Evolutionary conservation across 2,329 filamentous ascomycete genomes (phyloP), one percentile per base, ranked within the genome.

Genomic region (Sarocladiaceae sp.): DNA sequence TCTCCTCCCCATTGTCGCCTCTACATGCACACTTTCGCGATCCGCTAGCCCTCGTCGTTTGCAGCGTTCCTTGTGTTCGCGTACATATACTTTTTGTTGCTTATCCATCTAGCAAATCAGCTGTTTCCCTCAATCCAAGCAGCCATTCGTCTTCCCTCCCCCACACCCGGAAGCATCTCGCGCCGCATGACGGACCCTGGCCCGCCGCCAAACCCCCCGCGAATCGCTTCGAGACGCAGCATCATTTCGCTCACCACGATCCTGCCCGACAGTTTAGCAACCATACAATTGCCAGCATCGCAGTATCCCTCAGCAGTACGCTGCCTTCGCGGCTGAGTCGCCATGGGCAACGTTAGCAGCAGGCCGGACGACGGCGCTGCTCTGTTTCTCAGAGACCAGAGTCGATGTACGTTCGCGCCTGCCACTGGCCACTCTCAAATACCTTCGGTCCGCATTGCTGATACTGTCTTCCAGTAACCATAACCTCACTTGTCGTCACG

Each of bases 261-360:
- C 53, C 51, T 40, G 55, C 53, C 49, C 57, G 26, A 48, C n/a
- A 53, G 52, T 52, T 53, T 57, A 54, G 51, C 26, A n/a, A n/a
- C n/a, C n/a, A n/a, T n/a, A n/a, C n/a, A 18, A 26, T 20, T 25
- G n/a, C n/a, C 54, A 51, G 54, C 51, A 53, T 55, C 54, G 50
- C 7, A 23, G 11, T 5, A 18, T 36, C 18, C 40, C 28, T 36
- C 20, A 42, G 23, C 40, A 25, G 20, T 25, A 33, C 31, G 29
- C 29, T 28, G 25, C 47, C 20, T 22, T 18, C 25, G 47, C 33
- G 26, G 29, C 47, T 50, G 15, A 18, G 18, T 69, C 73, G 80
- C 72, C 69, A 99, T 99, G 94, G 94, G 94, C 66, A 91, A 88
- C 76, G 86, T 97, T 71, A 86, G 84, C 70, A 97, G 92, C 78